These are phyloP conservation scores for Puccinia coronata DNA, from an alignment of 1,284 basidiomycete species.

Conservation along the genomic window DNA sequence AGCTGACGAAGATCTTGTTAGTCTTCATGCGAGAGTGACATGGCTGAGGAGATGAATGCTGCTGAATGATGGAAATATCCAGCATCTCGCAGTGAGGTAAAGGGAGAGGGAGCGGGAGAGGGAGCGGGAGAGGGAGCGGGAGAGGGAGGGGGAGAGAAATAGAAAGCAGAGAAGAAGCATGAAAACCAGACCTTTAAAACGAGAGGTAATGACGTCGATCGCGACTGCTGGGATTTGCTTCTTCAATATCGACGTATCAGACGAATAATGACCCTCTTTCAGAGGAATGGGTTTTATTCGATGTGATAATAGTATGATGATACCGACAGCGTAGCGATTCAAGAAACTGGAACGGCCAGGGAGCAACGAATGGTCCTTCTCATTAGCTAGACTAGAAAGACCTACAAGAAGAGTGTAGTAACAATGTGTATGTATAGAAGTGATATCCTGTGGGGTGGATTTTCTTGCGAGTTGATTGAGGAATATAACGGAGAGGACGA, in stretches of 20 bases:
- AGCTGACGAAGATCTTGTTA: background rate
- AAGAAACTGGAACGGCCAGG: background rate
- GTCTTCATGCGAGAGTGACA: background rate
- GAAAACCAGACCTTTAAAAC: constrained; percentile 9
- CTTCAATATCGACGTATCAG: background rate
- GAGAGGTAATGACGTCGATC: background rate
- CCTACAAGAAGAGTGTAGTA: background rate
- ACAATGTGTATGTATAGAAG: too few relatives aligned
- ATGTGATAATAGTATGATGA: background rate
- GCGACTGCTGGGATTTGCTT: background rate
- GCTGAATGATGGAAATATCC: background rate
- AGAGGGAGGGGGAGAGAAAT: background rate
- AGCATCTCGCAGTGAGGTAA: background rate
- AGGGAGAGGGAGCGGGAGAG: background rate
- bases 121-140: background rate
- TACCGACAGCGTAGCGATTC: background rate
- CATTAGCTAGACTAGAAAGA: background rate
- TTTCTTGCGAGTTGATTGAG: background rate
- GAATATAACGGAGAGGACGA: background rate
- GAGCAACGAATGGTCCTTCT: background rate
- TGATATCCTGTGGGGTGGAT: background rate
- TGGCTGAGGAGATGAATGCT: background rate
- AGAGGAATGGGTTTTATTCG: background rate
- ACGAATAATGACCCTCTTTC: background rate
- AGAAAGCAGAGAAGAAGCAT: background rate